phyloP scores from a whole-genome alignment of 2,329 filamentous ascomycete species.

The Alternaria longipes region DNA sequence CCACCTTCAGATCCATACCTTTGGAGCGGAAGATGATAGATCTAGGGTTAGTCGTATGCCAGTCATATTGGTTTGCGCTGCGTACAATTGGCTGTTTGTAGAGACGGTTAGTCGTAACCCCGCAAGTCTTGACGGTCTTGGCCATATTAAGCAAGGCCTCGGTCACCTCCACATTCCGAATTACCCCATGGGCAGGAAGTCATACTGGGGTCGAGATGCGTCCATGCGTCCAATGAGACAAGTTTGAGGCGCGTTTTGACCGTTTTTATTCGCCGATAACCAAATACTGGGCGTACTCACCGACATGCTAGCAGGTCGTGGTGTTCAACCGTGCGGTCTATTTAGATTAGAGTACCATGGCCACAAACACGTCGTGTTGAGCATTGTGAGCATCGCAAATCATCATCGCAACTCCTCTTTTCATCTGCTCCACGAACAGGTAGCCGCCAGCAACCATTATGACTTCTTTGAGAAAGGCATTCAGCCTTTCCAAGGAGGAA shows the following conservation, averaged over 20 bases:
- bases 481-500: conserved; percentile 52
- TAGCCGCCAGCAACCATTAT: conserved; percentile 27
- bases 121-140: conserved; percentile 8
- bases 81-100: not conserved
- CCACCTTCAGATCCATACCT: not conserved
- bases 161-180: conserved; percentile 28
- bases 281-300: not conserved
- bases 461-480: conserved; percentile 48
- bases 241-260: not conserved
- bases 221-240: conserved; percentile 14
- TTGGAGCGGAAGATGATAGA: not conserved
- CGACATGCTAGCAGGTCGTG: not conserved
- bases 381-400: not conserved
- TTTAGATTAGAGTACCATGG: conserved; percentile 10
- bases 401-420: not conserved
- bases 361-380: not conserved
- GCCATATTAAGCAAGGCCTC: conserved; percentile 7
- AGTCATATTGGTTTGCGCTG: not conserved
- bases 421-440: not conserved
- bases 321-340: conserved; percentile 3
- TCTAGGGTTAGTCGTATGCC: not conserved
- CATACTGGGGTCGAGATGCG: conserved; percentile 9
- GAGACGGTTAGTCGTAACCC: not conserved
- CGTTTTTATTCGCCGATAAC: not conserved
- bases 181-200: conserved; percentile 21